Base-by-base conservation (phyloP, 805 yeast genomes). In the Candida vartiovaarae region DNA sequence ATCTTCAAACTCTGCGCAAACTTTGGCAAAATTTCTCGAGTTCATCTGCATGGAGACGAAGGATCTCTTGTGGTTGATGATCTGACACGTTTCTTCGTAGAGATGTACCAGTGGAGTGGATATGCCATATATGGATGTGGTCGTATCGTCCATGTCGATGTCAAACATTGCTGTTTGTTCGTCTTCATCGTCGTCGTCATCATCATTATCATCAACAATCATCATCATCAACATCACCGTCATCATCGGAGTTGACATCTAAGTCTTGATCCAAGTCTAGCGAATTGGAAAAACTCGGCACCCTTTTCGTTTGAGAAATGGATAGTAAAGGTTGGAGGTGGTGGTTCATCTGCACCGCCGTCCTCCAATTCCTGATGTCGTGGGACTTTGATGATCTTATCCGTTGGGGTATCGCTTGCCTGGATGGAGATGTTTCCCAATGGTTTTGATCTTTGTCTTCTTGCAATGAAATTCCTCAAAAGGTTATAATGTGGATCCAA, bases 1-100 rank as follows among this genome's bases (percentile, higher is more conserved):
- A 46, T 73, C 77, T 45, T 72, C 74, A 20, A 63, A 60, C 29
- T 72, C 76, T 5, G 74, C 70, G 47, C 75, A 71, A 3, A 72
- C 63, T 38, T 61, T 59, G 20, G 77, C 75, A 52, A 70, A 74
- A 49, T 73, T 74, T 36, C 77, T 57, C 2, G 77, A 74, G 30
- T 59, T 39, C 61, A 39, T 63, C 62, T n/a, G 61, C 54, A 28
- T 57, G 51, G 7, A 48, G 40, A 50, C 46, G 49, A 74, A 74
- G 8, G 68, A 59, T 41, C 67, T 61, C 47, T 66, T 70, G 48
- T 74, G 77, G 48, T 73, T 72, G 5, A 76, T 63, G 36, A 74
- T 54, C 35, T 70, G 69, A 8, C 69, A 59, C 5, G 66, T 56
- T 40, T 70, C 69, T 32, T 59, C 51, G 45, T 68, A 70, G 6